phyloP scores from a whole-genome alignment of 208 protist genomes.

The Trypanosoma rangeli region DNA sequence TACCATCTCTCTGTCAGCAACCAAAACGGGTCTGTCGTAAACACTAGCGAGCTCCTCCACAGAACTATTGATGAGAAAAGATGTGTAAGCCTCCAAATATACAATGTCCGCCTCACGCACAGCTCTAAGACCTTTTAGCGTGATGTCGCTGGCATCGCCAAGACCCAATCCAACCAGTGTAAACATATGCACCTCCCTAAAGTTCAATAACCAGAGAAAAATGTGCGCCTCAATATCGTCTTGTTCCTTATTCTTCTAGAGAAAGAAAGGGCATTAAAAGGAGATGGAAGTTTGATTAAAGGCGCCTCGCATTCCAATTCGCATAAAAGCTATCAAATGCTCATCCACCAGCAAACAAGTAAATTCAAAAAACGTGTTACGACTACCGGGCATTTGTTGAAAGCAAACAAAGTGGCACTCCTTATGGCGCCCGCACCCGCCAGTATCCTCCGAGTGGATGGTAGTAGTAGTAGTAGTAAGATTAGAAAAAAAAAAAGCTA shows the following conservation, averaged over 20 bases:
- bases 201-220: slow-evolving; percentile 1
- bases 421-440: background rate
- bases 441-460: background rate
- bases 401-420: background rate
- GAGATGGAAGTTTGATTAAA: background rate
- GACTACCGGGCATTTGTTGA: background rate
- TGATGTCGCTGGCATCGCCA: slow-evolving; percentile 98
- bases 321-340: background rate
- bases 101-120: slow-evolving; percentile 93
- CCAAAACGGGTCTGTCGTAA: slow-evolving; percentile 90
- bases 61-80: slow-evolving; percentile 93
- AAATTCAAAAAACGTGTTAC: background rate
- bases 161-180: slow-evolving; percentile 97
- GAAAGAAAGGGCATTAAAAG: slow-evolving; percentile 4
- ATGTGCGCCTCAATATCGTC: background rate
- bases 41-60: slow-evolving; percentile 74
- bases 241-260: background rate
- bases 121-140: slow-evolving; percentile 95
- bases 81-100: slow-evolving; percentile 99
- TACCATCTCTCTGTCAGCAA: slow-evolving; percentile 96
- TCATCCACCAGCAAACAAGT: background rate
- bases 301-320: background rate
- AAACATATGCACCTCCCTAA: slow-evolving; percentile 48
- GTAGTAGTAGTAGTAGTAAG: background rate
- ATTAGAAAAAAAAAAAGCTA: background rate